A percentile compares a stretch with the other conserved stretches of the same genome.
phyloP scores from a whole-genome alignment of 2,329 filamentous ascomycete genomes.

The Metarhizium humberi region DNA sequence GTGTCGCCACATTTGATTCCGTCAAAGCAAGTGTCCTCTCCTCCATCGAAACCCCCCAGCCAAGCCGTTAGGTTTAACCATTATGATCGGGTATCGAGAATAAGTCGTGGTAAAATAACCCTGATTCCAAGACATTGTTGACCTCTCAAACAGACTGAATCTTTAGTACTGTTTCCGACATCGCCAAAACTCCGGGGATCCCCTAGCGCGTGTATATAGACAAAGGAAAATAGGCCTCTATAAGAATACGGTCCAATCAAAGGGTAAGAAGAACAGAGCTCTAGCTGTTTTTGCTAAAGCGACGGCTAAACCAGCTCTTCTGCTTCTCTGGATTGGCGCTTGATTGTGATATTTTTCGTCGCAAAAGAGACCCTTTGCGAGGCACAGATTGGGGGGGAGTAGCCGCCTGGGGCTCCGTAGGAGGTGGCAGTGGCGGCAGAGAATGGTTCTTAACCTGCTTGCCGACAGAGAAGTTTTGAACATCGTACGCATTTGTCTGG shows the following conservation, averaged over 20 bases:
- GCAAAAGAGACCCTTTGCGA: constrained; percentile 18
- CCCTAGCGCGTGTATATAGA: background rate
- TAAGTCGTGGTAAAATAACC: background rate
- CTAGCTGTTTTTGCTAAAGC: constrained; percentile 56
- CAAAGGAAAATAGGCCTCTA: background rate
- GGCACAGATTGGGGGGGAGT: constrained; percentile 12
- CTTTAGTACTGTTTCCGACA: background rate
- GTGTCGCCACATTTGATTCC: constrained; percentile 14
- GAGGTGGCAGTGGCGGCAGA: constrained; percentile 15
- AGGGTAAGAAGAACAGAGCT: background rate
- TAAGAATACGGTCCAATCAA: background rate
- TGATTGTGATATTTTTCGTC: background rate
- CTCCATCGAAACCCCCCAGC: background rate
- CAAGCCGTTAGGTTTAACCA: background rate
- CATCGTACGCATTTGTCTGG: constrained; percentile 32
- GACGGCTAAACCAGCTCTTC: constrained; percentile 81
- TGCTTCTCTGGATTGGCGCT: constrained; percentile 52
- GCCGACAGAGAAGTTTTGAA: constrained; percentile 28
- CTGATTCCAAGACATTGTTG: background rate
- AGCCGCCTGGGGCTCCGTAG: constrained; percentile 9
- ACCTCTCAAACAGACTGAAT: background rate
- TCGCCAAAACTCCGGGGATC: background rate
- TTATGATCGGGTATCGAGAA: background rate
- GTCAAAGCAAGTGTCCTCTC: constrained; percentile 1
- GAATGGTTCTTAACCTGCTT: constrained; percentile 14